Conservation (phyloP, 768 basidiomycete species). For the Clathrus columnatus region DNA sequence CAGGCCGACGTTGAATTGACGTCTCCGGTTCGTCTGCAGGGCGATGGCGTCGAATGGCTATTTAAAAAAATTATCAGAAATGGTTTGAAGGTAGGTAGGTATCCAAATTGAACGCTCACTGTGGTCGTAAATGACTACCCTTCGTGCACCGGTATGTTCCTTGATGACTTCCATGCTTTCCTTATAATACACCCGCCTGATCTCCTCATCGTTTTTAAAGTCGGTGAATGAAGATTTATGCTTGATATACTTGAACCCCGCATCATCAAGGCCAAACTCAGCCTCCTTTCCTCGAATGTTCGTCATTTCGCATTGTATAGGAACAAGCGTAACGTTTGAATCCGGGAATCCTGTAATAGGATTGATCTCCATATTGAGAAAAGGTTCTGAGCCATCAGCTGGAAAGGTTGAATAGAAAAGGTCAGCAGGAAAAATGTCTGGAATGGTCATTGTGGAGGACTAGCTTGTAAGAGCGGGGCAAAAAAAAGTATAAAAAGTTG, state of each 20-base stretch:
- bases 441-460: no score
- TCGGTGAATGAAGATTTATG: conserved; percentile 13
- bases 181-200: conserved; percentile 30
- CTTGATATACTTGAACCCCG: conserved; percentile 37
- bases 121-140: conserved; percentile 35
- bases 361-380: background rate
- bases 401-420: background rate
- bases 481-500: no score
- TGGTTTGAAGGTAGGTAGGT: background rate
- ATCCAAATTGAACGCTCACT: conserved; percentile 21
- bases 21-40: conserved; percentile 30
- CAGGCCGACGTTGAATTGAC: conserved; percentile 35
- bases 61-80: background rate
- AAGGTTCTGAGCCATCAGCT: background rate
- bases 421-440: no score
- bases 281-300: conserved; percentile 28
- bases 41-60: conserved; percentile 36
- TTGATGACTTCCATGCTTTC: conserved; percentile 32
- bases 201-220: conserved; percentile 29
- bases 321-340: background rate
- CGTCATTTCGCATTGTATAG: background rate
- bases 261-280: conserved; percentile 24
- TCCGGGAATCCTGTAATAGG: background rate
- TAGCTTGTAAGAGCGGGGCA: no score
- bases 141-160: conserved; percentile 30